A percentile compares a stretch with the other conserved stretches of the same genome.
phyloP scores from a whole-genome alignment of 805 yeast genomes.

The Saccharomycopsis fibuligera region DNA sequence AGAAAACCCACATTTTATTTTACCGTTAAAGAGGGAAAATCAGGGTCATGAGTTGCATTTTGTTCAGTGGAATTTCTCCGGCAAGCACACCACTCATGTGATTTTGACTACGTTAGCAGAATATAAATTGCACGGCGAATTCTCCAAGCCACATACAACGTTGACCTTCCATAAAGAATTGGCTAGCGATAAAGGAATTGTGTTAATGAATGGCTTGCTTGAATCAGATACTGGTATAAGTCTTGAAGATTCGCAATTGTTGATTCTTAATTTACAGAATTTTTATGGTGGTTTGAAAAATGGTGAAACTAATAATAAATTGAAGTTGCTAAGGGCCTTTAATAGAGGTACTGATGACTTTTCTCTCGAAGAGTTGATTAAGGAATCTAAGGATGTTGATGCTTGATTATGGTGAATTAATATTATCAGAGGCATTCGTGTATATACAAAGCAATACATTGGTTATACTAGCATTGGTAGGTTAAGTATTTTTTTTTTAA shows the following conservation, averaged over 20 bases:
- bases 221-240: slow-evolving; percentile 60
- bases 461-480: neutral
- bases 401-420: too few species aligned
- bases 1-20: slow-evolving; percentile 73
- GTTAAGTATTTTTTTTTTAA: too few species aligned
- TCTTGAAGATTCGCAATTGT: slow-evolving; percentile 68
- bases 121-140: slow-evolving; percentile 83
- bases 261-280: slow-evolving; percentile 70
- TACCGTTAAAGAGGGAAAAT: slow-evolving; percentile 72
- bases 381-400: slow-evolving; percentile 48
- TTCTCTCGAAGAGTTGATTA: slow-evolving; percentile 57
- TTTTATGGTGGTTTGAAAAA: slow-evolving; percentile 67
- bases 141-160: slow-evolving; percentile 92
- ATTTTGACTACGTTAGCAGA: slow-evolving; percentile 88
- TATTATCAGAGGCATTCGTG: too few species aligned
- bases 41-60: slow-evolving; percentile 76
- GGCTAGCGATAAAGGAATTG: slow-evolving; percentile 48
- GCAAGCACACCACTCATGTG: slow-evolving; percentile 78
- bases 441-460: neutral
- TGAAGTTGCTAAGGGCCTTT: slow-evolving; percentile 57
- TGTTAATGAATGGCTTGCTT: slow-evolving; percentile 80
- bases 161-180: slow-evolving; percentile 82
- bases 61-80: slow-evolving; percentile 90
- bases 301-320: slow-evolving; percentile 41
- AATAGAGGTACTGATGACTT: slow-evolving; percentile 65